phyloP scores from a whole-genome alignment of 129 eudicot genomes.

The Calendula officinalis region DNA sequence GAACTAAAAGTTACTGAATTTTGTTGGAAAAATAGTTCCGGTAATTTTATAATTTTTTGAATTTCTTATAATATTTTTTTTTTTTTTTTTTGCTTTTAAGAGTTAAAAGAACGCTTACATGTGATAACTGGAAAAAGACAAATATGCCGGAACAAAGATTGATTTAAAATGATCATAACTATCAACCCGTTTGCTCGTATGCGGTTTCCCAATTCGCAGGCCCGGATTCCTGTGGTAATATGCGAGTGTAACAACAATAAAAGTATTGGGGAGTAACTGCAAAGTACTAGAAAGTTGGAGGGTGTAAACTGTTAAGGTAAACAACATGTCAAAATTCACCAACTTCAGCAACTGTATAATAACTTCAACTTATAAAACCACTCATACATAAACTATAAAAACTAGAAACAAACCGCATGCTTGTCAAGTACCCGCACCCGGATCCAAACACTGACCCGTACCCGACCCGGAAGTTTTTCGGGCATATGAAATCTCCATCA shows the following conservation, averaged over 20 bases:
- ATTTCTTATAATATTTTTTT: no score
- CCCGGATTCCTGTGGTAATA: not conserved
- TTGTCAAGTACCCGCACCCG: slow-evolving; percentile 10
- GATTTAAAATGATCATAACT: no score
- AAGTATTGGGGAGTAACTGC: not conserved
- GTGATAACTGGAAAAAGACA: no score
- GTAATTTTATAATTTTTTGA: no score
- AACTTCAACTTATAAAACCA: slow-evolving; percentile 25
- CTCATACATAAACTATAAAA: slow-evolving; percentile 29
- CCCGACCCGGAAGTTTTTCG: slow-evolving; percentile 29
- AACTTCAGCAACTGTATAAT: slow-evolving; percentile 22
- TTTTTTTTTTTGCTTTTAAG: no score
- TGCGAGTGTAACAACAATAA: not conserved
- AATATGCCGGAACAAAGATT: no score
- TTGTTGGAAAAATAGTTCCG: no score
- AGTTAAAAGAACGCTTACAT: no score
- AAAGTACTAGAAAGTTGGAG: slow-evolving; percentile 10
- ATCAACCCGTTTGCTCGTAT: no score
- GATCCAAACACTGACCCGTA: not conserved
- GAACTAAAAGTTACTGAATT: no score
- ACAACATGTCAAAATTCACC: slow-evolving; percentile 29
- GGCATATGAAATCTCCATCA: slow-evolving; percentile 75
- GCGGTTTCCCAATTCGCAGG: no score
- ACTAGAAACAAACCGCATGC: slow-evolving; percentile 14
- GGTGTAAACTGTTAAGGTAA: slow-evolving; percentile 7